Base-by-base conservation (phyloP, 2,329 filamentous ascomycete species). In the Macrophomina phaseolina region DNA sequence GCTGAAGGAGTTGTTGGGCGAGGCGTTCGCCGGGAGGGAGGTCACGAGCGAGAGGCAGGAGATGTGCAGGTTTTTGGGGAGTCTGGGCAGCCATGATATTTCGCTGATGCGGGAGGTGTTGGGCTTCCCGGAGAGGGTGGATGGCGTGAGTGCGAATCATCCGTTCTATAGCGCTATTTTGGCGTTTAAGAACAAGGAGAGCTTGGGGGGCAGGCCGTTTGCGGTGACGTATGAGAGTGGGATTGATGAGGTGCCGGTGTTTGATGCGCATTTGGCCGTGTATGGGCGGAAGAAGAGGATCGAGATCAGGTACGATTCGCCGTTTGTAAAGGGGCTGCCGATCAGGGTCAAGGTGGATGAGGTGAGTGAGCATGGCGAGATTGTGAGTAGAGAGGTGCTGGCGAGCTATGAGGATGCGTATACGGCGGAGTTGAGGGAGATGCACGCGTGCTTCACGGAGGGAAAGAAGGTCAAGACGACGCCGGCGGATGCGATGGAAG, bases 211-310 rank as follows among this genome's bases (percentile, higher is more conserved):
- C 2, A 80, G 83, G 3, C 79, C 79, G 0, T 89, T 87, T 67
- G 78, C 84, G 0, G 80, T 87, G 2, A 80, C 82, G 0, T 90
- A 88, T 69, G 87, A 90, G 69, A 83, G 82, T 0, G 87, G 87
- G 0, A 78, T 88, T 28, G 82, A 85, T 69, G 71, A 73, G 0
- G 81, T 90, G 0, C 84, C 86, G 0, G 70, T 75, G 0, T 87
- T 87, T 60, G 85, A 87, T 64, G 83, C 85, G 0, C 79, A 83
- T 51, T 73, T 87, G 6, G 82, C 82, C 2, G 78, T 89, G 0
- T 89, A 87, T 69, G 82, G 82, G 0, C 73, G 78, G 16, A 77
- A 81, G 6, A 89, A 89, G 75, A 83, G 82, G 0, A 83, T 89
- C 0, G 80, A 77, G 1, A 78, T 89, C 11, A 72, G 83, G 42